These are phyloP conservation scores for Asparagopsis taxiformis DNA, from an alignment of 31 red algal species.

Conservation along the genomic window DNA sequence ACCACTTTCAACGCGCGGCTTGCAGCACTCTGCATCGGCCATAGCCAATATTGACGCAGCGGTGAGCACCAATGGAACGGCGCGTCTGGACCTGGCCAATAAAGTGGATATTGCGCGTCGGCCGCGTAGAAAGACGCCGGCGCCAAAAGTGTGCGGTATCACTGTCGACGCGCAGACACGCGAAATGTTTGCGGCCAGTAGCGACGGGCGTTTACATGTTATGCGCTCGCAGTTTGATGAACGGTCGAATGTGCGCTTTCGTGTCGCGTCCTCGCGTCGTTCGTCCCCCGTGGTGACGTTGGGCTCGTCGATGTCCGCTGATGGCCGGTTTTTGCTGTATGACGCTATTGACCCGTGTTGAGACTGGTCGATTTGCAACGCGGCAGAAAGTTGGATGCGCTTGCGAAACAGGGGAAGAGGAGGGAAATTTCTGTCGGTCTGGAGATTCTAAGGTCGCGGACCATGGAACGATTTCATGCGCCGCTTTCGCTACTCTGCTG, in stretches of 20 bases:
- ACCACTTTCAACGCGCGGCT: too few relatives aligned
- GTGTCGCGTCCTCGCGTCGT: neutral
- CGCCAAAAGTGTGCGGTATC: constrained; percentile 37
- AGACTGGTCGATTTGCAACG: constrained; percentile 14
- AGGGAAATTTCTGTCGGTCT: constrained; percentile 8
- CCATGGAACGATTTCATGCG: constrained; percentile 8
- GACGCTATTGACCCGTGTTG: constrained; percentile 14
- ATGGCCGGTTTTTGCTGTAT: constrained; percentile 27
- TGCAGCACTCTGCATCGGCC: too few relatives aligned
- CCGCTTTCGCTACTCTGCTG: too few relatives aligned
- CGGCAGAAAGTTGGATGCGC: neutral
- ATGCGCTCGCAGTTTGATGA: too few relatives aligned
- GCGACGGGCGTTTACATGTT: constrained; percentile 11
- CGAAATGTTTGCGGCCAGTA: neutral
- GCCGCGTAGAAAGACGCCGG: constrained; percentile 10
- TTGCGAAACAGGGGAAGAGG: too few relatives aligned
- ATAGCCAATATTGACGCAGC: too few relatives aligned
- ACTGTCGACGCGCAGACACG: constrained; percentile 1
- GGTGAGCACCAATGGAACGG: too few relatives aligned
- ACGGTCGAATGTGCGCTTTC: neutral
- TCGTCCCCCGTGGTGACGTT: neutral
- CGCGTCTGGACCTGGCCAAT: constrained; percentile 14
- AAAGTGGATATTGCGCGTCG: constrained; percentile 41
- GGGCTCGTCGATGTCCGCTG: constrained; percentile 7
- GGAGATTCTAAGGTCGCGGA: neutral